A percentile compares a stretch with the other conserved stretches of the same genome.
Evolutionary conservation across 2,329 filamentous ascomycete species (phyloP).

Genomic region (Microascus cirrosus): DNA sequence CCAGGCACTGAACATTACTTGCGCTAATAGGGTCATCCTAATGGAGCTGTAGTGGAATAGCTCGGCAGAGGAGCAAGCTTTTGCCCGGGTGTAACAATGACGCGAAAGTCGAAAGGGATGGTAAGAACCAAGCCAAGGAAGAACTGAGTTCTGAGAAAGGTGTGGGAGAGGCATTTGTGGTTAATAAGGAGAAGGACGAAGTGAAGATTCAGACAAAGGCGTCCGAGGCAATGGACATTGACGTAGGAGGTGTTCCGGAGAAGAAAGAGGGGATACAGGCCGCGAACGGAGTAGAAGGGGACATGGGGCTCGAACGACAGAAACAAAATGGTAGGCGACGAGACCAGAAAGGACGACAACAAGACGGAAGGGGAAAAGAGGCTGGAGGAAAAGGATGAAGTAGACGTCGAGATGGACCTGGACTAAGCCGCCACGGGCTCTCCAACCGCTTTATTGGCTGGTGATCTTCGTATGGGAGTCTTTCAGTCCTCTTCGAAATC

Average conservation of each 20-base stretch:
- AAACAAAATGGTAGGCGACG: no score
- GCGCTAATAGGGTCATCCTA: conserved; percentile 40
- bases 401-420: not conserved
- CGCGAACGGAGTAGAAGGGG: no score
- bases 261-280: no score
- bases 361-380: not conserved
- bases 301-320: no score
- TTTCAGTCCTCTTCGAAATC: not conserved
- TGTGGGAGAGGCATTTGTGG: no score
- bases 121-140: no score
- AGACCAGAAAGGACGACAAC: not conserved
- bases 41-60: conserved; percentile 53
- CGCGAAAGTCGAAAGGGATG: no score
- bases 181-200: not conserved
- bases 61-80: conserved; percentile 49
- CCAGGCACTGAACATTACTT: conserved; percentile 26
- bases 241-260: not conserved
- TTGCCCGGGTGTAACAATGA: conserved; percentile 48
- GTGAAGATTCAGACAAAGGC: not conserved
- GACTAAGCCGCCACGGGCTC: no score
- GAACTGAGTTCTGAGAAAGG: not conserved
- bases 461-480: not conserved
- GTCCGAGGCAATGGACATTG: no score
- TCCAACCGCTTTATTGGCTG: not conserved
- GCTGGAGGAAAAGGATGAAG: no score